These are phyloP conservation scores for Paramarasmius palmivorus DNA, from an alignment of 1,284 basidiomycete genomes.

Conservation along the genomic window DNA sequence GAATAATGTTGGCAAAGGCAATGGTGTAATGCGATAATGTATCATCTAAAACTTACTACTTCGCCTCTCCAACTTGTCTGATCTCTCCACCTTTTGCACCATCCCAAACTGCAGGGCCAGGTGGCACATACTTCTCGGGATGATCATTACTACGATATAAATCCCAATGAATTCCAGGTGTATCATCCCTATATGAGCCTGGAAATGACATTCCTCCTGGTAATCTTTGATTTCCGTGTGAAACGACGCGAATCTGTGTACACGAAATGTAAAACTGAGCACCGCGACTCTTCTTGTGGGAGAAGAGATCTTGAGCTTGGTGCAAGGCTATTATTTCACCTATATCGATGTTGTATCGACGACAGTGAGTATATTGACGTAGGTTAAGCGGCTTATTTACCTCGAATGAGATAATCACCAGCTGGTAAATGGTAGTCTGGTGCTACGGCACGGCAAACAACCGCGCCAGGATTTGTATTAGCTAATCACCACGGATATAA, in stretches of 20 bases:
- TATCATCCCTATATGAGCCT: constrained; percentile 13
- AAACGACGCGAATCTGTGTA: constrained; percentile 27
- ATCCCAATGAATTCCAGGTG: constrained; percentile 2
- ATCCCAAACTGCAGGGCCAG: constrained; percentile 5
- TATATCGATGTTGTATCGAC: constrained; percentile 10
- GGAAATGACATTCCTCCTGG: constrained; percentile 31
- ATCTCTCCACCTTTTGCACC: constrained; percentile 5
- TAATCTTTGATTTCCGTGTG: constrained; percentile 25
- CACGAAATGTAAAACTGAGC: constrained; percentile 36
- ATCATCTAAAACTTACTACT: too few relatives aligned
- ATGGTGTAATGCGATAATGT: too few relatives aligned
- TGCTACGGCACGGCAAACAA: too few relatives aligned
- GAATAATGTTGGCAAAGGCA: too few relatives aligned
- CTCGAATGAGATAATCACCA: constrained; percentile 34
- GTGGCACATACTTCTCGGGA: constrained; percentile 1
- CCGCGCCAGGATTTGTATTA: too few relatives aligned
- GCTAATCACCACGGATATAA: too few relatives aligned
- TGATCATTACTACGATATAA: neutral
- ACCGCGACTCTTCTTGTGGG: constrained; percentile 26
- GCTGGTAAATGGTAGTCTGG: constrained; percentile 31
- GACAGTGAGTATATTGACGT: neutral
- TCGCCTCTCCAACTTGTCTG: neutral
- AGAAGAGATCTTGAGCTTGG: constrained; percentile 29
- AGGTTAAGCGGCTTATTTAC: constrained; percentile 19
- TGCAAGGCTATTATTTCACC: constrained; percentile 34